Conservation (phyloP, 441 rosid species). For the Daphne laureola region DNA sequence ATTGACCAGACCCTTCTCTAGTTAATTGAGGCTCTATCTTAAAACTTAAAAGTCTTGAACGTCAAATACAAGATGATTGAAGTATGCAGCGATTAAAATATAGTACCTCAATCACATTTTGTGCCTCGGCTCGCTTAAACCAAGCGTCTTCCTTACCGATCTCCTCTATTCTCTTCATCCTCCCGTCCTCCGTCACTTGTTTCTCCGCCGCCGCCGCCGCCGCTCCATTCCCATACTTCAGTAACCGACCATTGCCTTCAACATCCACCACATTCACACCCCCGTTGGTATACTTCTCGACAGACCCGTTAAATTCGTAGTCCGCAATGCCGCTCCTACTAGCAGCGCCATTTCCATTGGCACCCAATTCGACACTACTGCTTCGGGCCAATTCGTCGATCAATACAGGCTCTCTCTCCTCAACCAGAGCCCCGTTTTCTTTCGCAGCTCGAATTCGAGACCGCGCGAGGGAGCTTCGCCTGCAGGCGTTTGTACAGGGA, state of each 20-base stretch:
- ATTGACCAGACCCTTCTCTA: no score
- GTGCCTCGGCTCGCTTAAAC: slow-evolving; percentile 47
- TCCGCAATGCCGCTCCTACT: slow-evolving; percentile 10
- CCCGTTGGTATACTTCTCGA: slow-evolving; percentile 20
- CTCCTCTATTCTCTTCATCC: slow-evolving; percentile 86
- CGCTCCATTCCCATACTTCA: slow-evolving; percentile 51
- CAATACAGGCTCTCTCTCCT: slow-evolving; percentile 40
- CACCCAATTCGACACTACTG: slow-evolving; percentile 1
- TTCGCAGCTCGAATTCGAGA: slow-evolving; percentile 34
- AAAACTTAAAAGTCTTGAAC: no score
- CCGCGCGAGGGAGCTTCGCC: slow-evolving; percentile 14
- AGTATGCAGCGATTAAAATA: not conserved
- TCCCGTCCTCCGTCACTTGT: slow-evolving; percentile 30
- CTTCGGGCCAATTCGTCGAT: slow-evolving; percentile 36
- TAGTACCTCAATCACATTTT: slow-evolving; percentile 52
- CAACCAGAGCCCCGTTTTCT: slow-evolving; percentile 42
- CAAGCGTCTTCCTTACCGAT: slow-evolving; percentile 96
- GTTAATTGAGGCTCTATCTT: no score
- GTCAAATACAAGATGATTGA: no score
- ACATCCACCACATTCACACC: slow-evolving; percentile 18
- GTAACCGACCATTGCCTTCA: slow-evolving; percentile 46
- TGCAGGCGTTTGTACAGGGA: slow-evolving; percentile 12
- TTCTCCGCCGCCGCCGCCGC: slow-evolving; percentile 15
- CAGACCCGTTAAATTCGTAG: slow-evolving; percentile 22
- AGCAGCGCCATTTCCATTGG: slow-evolving; percentile 36